phyloP scores from a whole-genome alignment of 129 eudicot species.

The Daucus carota region DH1_v3.0 NC_030387.2:528501-529000 shows the following conservation, averaged over 20 bases:
- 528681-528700: constrained; percentile 91
- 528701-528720: constrained; percentile 84
- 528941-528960: constrained; percentile 67
- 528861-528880: constrained; percentile 59
- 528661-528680: not conserved
- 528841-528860: constrained; percentile 63
- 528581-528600: not conserved
- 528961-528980: constrained; percentile 50
- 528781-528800: constrained; percentile 54
- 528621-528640: not conserved
- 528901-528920: constrained; percentile 97
- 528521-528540: too few relatives aligned
- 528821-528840: constrained; percentile 73
- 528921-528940: constrained; percentile 53
- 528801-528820: constrained; percentile 98
- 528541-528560: too few relatives aligned
- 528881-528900: constrained; percentile 80
- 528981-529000: constrained; percentile 72
- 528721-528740: constrained; percentile 93
- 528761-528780: constrained; percentile 61
- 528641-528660: not conserved
- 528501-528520: too few relatives aligned
- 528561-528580: too few relatives aligned
- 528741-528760: constrained; percentile 55
- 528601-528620: not conserved